These are phyloP conservation scores for Flueggea neowawraea DNA, from an alignment of 441 rosid species.

Conservation along the genomic window DNA sequence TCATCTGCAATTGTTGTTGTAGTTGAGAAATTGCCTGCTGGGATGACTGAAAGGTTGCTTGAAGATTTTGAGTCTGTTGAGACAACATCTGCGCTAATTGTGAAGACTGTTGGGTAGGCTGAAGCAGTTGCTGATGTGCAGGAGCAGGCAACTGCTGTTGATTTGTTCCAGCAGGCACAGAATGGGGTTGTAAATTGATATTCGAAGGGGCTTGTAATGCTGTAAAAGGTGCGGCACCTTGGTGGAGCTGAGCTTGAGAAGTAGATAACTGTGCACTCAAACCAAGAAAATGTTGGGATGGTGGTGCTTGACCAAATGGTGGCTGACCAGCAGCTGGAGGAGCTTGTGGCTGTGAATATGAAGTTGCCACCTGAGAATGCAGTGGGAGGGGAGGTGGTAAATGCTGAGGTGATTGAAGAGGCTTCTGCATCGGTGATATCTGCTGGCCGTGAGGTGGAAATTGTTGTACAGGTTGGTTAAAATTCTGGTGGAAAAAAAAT, in stretches of 20 bases:
- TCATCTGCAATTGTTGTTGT: slow-evolving; percentile 91
- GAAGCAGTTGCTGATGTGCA: slow-evolving; percentile 58
- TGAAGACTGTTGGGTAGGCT: slow-evolving; percentile 80
- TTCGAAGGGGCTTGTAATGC: slow-evolving; percentile 45
- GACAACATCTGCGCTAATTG: slow-evolving; percentile 91
- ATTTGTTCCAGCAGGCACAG: slow-evolving; percentile 38
- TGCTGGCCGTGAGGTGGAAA: slow-evolving; percentile 49
- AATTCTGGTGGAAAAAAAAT: slow-evolving; percentile 27
- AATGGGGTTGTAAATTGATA: slow-evolving; percentile 46
- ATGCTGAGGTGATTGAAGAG: slow-evolving; percentile 62
- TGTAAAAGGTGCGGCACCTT: slow-evolving; percentile 39
- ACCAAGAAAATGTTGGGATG: slow-evolving; percentile 49
- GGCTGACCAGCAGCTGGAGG: slow-evolving; percentile 36
- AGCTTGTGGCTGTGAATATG: slow-evolving; percentile 43
- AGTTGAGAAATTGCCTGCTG: slow-evolving; percentile 95
- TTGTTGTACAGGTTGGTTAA: slow-evolving; percentile 51
- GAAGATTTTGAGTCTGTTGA: slow-evolving; percentile 86
- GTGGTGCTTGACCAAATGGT: slow-evolving; percentile 42
- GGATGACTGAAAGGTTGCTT: slow-evolving; percentile 92
- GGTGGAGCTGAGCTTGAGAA: slow-evolving; percentile 58
- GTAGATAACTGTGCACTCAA: slow-evolving; percentile 47
- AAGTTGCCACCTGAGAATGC: slow-evolving; percentile 41
- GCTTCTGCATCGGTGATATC: slow-evolving; percentile 64
- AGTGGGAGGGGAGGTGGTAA: slow-evolving; percentile 44
- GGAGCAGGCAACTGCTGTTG: slow-evolving; percentile 50